phyloP scores from a whole-genome alignment of 371 early-diverging fungal genomes.

The Cokeromyces recurvatus region DNA sequence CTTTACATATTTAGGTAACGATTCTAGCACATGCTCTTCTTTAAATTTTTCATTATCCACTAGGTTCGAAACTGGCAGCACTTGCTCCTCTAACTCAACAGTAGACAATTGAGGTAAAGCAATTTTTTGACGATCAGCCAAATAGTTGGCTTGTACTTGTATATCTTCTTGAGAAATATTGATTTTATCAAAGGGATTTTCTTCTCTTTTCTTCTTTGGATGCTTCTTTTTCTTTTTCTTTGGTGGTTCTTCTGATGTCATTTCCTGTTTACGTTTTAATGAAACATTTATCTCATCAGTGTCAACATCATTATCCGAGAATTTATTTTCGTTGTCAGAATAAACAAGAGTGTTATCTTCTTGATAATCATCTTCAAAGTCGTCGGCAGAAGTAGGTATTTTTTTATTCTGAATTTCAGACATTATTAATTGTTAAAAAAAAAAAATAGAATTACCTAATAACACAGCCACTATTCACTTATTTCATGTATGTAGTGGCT shows the following conservation, averaged over 20 bases:
- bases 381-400: conserved; percentile 51
- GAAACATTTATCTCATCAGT: conserved; percentile 1
- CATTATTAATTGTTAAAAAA: no score
- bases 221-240: conserved; percentile 47
- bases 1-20: conserved; percentile 55
- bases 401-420: conserved; percentile 8
- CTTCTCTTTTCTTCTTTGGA: conserved; percentile 39
- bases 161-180: conserved; percentile 38
- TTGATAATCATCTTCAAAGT: conserved; percentile 64
- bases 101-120: conserved; percentile 47
- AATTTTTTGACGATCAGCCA: conserved; percentile 44
- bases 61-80: conserved; percentile 35
- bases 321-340: conserved; percentile 33
- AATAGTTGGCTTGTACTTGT: conserved; percentile 36
- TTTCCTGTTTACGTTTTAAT: conserved; percentile 38
- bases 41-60: conserved; percentile 48
- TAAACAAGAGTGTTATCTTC: conserved; percentile 41
- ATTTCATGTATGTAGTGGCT: no score
- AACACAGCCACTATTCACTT: no score
- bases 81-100: conserved; percentile 50
- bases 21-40: conserved; percentile 48
- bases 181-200: conserved; percentile 38
- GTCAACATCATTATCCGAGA: conserved; percentile 19
- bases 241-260: conserved; percentile 11
- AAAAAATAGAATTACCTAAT: no score